Evolutionary conservation across 441 rosid genomes (phyloP).

Genomic region (Bruguiera hainesii): DNA sequence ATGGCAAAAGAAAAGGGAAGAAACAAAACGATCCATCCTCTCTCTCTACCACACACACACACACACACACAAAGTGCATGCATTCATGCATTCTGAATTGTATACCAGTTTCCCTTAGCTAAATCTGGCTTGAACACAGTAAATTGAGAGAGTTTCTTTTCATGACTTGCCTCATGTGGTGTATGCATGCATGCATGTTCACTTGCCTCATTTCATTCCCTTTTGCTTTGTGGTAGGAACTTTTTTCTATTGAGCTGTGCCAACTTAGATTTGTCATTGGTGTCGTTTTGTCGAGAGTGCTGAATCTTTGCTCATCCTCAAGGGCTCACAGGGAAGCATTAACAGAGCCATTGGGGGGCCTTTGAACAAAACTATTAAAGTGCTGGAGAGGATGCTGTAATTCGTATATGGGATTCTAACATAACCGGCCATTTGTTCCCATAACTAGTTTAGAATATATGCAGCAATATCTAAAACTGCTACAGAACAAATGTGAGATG

Average conservation of each 20-base stretch:
- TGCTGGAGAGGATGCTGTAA: constrained; percentile 74
- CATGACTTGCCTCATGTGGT: neutral
- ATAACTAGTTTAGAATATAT: neutral
- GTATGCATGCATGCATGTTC: neutral
- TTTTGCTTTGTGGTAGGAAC: neutral
- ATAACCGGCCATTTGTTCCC: constrained; percentile 24
- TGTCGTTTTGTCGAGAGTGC: constrained; percentile 42
- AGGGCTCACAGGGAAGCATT: constrained; percentile 81
- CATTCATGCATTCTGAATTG: no score
- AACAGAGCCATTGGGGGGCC: constrained; percentile 97
- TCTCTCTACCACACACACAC: no score
- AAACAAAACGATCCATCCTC: no score
- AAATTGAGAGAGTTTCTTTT: neutral
- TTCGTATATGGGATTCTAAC: constrained; percentile 93
- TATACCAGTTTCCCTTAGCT: no score
- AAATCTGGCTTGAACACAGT: no score
- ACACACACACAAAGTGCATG: no score
- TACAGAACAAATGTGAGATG: no score
- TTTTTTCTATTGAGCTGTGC: neutral
- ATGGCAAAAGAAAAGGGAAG: no score
- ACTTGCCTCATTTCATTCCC: neutral
- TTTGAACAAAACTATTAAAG: constrained; percentile 69
- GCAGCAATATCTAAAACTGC: no score
- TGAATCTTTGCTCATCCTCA: constrained; percentile 58
- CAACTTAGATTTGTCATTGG: neutral